Conservation (phyloP, 176 grass and related monocot genomes). For the Oryza nivara region DNA sequence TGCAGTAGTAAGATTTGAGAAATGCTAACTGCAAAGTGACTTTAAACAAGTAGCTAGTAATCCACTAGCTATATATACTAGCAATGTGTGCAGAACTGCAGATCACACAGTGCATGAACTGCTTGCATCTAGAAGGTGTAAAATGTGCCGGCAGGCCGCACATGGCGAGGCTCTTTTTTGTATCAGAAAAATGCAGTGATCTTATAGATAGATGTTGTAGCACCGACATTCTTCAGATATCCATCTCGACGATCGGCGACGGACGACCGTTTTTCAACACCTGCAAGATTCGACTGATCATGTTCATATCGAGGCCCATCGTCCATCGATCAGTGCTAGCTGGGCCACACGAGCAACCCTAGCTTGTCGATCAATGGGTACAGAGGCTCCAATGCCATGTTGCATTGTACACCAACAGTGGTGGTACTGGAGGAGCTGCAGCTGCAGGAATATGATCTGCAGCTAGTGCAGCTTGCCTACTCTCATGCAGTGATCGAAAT, state of each 20-base stretch:
- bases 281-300: not conserved
- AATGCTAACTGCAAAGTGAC: not conserved
- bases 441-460: slow-evolving; percentile 1
- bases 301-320: not conserved
- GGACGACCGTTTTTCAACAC: not conserved
- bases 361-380: not conserved
- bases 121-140: not conserved
- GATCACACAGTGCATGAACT: not conserved
- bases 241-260: not conserved
- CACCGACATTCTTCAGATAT: slow-evolving; percentile 13
- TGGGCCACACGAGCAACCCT: slow-evolving; percentile 5
- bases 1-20: not conserved
- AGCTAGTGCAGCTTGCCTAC: not conserved
- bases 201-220: not conserved
- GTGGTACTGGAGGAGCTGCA: not conserved
- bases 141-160: not conserved
- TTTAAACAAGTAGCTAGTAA: not conserved
- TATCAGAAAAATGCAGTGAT: slow-evolving; percentile 1
- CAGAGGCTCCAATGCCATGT: not conserved
- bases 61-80: not conserved
- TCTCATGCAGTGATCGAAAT: no score
- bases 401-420: not conserved
- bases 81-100: not conserved
- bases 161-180: not conserved
- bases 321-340: not conserved